These are phyloP conservation scores for Gonapodya prolifera DNA, from an alignment of 192 early-diverging fungal species.

Conservation along the genomic window DNA sequence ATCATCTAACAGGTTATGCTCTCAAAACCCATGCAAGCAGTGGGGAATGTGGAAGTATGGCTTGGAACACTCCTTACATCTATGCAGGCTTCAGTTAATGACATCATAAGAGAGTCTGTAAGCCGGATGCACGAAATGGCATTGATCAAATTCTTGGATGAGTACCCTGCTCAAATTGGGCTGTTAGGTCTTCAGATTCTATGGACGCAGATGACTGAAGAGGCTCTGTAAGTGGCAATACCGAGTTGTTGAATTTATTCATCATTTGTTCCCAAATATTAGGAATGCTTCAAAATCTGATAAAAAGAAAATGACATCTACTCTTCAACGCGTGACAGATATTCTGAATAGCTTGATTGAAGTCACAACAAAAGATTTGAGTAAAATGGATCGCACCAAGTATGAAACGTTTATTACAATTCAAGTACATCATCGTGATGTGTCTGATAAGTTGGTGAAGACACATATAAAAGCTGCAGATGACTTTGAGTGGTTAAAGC, in stretches of 20 bases:
- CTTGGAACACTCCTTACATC: constrained; percentile 40
- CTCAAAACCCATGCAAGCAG: constrained; percentile 39
- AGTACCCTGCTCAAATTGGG: constrained; percentile 53
- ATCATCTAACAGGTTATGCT: not conserved
- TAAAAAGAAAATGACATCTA: constrained; percentile 49
- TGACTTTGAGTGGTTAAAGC: constrained; percentile 54
- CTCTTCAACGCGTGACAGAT: constrained; percentile 41
- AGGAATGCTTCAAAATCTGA: constrained; percentile 34
- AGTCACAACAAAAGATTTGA: constrained; percentile 44
- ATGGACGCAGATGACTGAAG: constrained; percentile 47
- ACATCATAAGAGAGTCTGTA: constrained; percentile 44
- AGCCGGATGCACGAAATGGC: constrained; percentile 41
- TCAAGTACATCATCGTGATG: constrained; percentile 54
- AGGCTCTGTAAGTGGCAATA: constrained; percentile 30
- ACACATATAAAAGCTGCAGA: constrained; percentile 41
- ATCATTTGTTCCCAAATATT: not conserved
- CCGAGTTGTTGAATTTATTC: no score
- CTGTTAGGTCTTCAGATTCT: constrained; percentile 45
- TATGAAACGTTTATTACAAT: constrained; percentile 57
- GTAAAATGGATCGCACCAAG: constrained; percentile 49
- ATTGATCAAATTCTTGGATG: constrained; percentile 48
- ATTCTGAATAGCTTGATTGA: constrained; percentile 47
- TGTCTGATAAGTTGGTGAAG: constrained; percentile 50
- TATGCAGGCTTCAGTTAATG: constrained; percentile 44
- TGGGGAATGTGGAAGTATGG: constrained; percentile 50